Percentiles rank a stretch among this genome's conserved stretches.
phyloP scores from a whole-genome alignment of 2,329 filamentous ascomycete genomes.

The Aspergillus candidus region DNA sequence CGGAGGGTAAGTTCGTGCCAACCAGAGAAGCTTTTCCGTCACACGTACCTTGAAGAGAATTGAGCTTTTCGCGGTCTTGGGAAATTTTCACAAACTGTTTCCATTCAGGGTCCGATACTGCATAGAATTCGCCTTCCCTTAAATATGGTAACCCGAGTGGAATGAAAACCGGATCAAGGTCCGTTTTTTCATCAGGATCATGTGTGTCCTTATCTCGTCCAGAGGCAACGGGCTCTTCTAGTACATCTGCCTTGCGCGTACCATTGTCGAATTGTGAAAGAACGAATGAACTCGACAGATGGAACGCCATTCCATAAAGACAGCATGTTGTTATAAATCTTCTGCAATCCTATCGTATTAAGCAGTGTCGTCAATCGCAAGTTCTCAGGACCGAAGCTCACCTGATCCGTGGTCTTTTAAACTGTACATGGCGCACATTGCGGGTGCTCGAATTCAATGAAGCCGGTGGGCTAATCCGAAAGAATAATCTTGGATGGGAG shows the following conservation, averaged over 20 bases:
- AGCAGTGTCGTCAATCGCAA: neutral
- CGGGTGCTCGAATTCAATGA: conserved; percentile 12
- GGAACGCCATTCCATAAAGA: conserved; percentile 28
- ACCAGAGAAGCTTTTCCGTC: conserved; percentile 10
- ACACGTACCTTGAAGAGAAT: conserved; percentile 41
- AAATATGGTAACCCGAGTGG: conserved; percentile 51
- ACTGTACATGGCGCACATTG: conserved; percentile 28
- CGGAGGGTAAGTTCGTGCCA: conserved; percentile 7
- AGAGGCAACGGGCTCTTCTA: conserved; percentile 5
- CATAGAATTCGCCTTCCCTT: conserved; percentile 26
- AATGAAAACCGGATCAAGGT: conserved; percentile 50
- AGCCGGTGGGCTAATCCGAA: conserved; percentile 17
- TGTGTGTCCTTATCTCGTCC: neutral
- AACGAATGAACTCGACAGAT: conserved; percentile 29
- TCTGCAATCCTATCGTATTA: conserved; percentile 10
- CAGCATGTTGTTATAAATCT: conserved; percentile 25
- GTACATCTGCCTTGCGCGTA: conserved; percentile 15
- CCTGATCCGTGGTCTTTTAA: conserved; percentile 32
- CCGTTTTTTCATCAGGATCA: conserved; percentile 22
- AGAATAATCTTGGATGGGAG: conserved; percentile 19
- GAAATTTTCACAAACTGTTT: conserved; percentile 54
- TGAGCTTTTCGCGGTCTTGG: conserved; percentile 45
- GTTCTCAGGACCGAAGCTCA: conserved; percentile 8
- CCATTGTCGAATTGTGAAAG: conserved; percentile 26
- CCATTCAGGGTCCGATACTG: conserved; percentile 55